Conservation (phyloP, 2,329 filamentous ascomycete genomes). For the Akanthomyces lecanii region DNA sequence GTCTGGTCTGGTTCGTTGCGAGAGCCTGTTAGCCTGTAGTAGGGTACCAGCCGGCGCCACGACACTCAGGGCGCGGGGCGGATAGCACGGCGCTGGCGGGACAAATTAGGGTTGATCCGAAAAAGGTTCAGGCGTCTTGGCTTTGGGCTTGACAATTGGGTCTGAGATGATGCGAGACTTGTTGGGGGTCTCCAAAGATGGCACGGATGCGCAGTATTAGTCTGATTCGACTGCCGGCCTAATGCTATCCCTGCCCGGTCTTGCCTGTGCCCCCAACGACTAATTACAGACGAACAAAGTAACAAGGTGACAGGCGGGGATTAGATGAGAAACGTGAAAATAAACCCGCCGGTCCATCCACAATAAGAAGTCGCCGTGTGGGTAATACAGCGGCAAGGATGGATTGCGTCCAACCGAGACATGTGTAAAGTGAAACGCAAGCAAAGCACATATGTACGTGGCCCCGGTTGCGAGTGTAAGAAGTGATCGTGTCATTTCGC, state of each 20-base stretch:
- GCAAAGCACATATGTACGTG: too few species aligned
- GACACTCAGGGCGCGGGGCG: neutral
- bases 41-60: neutral
- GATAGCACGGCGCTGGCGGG: neutral
- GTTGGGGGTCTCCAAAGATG: neutral
- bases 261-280: neutral
- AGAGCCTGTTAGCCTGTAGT: neutral
- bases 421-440: too few species aligned
- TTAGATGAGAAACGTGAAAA: neutral
- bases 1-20: neutral
- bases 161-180: neutral
- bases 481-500: neutral
- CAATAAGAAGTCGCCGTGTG: slow-evolving; percentile 4
- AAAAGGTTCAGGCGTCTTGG: neutral
- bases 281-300: neutral
- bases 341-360: slow-evolving; percentile 2
- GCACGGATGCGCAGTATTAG: too few species aligned
- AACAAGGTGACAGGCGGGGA: neutral
- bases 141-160: neutral
- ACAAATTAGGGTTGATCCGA: neutral
- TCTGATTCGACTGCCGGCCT: too few species aligned
- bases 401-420: neutral
- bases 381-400: neutral
- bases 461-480: neutral
- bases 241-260: too few species aligned